Base-by-base conservation (phyloP, 2,329 filamentous ascomycete genomes). In the Verticillium dahliae region DNA sequence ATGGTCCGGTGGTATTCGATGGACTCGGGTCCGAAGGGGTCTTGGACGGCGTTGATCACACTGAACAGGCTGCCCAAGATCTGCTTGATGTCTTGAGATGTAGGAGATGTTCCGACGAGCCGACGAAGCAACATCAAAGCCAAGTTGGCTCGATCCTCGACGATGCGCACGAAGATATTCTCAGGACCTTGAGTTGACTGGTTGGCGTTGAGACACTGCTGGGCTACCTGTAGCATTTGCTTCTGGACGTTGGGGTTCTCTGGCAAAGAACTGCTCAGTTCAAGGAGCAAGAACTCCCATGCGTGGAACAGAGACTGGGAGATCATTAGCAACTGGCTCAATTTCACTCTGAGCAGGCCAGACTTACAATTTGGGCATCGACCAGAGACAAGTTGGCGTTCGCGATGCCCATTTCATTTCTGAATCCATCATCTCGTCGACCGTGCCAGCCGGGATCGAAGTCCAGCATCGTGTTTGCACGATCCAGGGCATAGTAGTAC, bases 341-440 rank as follows among this genome's bases (percentile, higher is more conserved):
- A 38, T 22, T 13, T 22, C 4, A 14, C 13, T 41, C n/a, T 27
- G 1, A 33, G 52, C 22, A 6, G 52, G 27, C 33, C 45, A 45
- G 39, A 79, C 88, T 76, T 80, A 91, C 88, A 66, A 95, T 88
- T 77, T 99, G 92, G 31, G 94, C 91, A 73, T 98, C 92, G 38
- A 99, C 92, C 38, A 97, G 80, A 31, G 93, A 96, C 59, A 99
- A 74, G 73, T 99, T 98, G 65, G 90, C 79, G 73, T 99, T 99
- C 52, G 94, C 95, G 63, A 87, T 87, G 69, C 88, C 85, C 75
- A 99, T 89, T 72, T 99, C 95, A 57, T 85, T 84, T 64, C 85
- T 83, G 75, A 96, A 96, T 0, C 93, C 93, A 68, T 89, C 84
- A 60, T 85, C 83, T 67, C 78, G 82, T 66, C 79, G 81, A 54